Conservation (phyloP, 495 filamentous ascomycete genomes). For the Xylaria castorea region DNA sequence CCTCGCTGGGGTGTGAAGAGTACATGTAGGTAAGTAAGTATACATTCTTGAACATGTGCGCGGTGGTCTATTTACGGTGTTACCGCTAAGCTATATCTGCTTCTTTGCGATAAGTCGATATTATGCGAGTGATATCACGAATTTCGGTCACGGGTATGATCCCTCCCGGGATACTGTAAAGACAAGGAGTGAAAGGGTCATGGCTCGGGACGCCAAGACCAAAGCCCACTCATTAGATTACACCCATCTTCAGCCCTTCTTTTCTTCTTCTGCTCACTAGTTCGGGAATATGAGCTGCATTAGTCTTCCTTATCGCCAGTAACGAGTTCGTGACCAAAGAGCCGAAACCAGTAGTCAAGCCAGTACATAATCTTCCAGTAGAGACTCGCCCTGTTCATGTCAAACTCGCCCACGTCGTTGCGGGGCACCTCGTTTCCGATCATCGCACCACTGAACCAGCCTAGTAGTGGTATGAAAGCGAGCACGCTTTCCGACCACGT, state of each 20-base stretch:
- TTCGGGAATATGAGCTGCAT: neutral
- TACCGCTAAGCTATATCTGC: neutral
- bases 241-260: neutral
- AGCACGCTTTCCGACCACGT: constrained; percentile 66
- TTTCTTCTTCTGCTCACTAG: neutral
- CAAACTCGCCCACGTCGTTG: constrained; percentile 80
- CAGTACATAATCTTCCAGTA: constrained; percentile 74
- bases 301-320: constrained; percentile 59
- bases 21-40: neutral
- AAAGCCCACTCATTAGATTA: neutral
- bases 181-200: neutral
- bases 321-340: constrained; percentile 58
- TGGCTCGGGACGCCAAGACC: neutral
- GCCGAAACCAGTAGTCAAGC: constrained; percentile 54
- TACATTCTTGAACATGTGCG: neutral
- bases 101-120: neutral
- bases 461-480: constrained; percentile 66
- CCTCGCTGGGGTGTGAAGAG: neutral
- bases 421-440: constrained; percentile 81
- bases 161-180: neutral
- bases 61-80: neutral
- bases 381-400: constrained; percentile 72
- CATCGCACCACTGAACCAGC: constrained; percentile 77
- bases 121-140: neutral
- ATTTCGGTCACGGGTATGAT: neutral